These are phyloP conservation scores for Epichloe sylvatica DNA, from an alignment of 2,329 filamentous ascomycete species.

Conservation along the genomic window DNA sequence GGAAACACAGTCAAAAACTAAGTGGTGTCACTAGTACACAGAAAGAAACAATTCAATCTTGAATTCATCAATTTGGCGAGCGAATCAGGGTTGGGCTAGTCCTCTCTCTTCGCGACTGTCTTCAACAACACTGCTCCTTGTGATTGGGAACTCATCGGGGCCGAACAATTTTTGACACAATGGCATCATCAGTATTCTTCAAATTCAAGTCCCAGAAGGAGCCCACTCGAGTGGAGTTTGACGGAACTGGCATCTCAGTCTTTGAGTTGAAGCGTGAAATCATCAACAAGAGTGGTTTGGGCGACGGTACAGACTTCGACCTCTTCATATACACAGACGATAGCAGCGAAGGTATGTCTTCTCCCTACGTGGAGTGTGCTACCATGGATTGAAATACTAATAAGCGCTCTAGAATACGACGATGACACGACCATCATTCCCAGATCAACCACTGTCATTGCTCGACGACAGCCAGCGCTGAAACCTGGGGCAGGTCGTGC, in stretches of 20 bases:
- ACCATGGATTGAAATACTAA: conserved; percentile 14
- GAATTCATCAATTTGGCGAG: conserved; percentile 3
- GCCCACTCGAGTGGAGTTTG: conserved; percentile 84
- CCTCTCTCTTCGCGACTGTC: conserved; percentile 5
- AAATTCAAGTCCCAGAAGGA: conserved; percentile 99
- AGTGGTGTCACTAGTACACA: conserved; percentile 5
- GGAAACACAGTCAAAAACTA: conserved; percentile 1
- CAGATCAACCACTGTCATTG: conserved; percentile 85
- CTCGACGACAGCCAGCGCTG: conserved; percentile 67
- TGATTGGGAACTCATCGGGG: conserved; percentile 13
- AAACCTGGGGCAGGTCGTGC: conserved; percentile 81
- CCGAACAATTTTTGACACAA: conserved; percentile 30
- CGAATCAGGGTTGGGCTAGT: neutral
- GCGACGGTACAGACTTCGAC: conserved; percentile 93
- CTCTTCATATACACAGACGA: conserved; percentile 89
- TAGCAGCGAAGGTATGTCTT: conserved; percentile 64
- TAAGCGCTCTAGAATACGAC: conserved; percentile 59
- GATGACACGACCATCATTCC: conserved; percentile 97
- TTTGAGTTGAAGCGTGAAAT: conserved; percentile 99
- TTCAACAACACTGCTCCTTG: conserved; percentile 8
- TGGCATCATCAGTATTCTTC: conserved; percentile 98
- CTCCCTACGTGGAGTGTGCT: neutral
- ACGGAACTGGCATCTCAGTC: conserved; percentile 93
- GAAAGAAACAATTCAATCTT: conserved; percentile 6
- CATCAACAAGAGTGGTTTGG: conserved; percentile 82